A percentile compares a stretch with the other conserved stretches of the same genome.
These are phyloP conservation scores for Grosmannia huntii DNA, from an alignment of 2,329 filamentous ascomycete species.

Conservation along the genomic window DNA sequence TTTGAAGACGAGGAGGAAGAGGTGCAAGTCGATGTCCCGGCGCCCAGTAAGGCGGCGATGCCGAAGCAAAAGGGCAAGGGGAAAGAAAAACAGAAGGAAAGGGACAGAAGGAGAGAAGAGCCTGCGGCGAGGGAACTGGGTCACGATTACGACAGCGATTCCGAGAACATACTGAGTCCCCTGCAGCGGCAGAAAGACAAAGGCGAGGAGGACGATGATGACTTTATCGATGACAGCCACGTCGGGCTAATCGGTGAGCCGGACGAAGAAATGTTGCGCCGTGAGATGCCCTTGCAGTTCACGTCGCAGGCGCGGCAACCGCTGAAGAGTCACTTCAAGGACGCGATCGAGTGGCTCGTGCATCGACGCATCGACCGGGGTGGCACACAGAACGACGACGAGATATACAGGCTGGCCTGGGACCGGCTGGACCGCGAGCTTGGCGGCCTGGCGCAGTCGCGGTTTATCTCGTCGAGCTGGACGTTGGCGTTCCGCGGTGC, in stretches of 20 bases:
- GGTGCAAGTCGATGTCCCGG: neutral
- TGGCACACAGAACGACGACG: conserved; percentile 35
- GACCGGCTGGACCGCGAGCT: conserved; percentile 60
- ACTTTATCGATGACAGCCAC: conserved; percentile 46
- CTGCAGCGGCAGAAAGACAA: neutral
- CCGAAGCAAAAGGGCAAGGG: neutral
- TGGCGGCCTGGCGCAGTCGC: conserved; percentile 52
- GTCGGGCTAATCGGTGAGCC: conserved; percentile 8
- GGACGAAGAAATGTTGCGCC: conserved; percentile 17
- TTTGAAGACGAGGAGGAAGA: conserved; percentile 22
- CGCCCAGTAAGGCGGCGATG: neutral
- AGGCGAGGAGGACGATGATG: conserved; percentile 25
- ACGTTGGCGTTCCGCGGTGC: conserved; percentile 50
- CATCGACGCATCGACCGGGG: conserved; percentile 61
- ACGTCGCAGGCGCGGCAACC: conserved; percentile 53
- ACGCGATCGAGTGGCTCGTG: conserved; percentile 69
- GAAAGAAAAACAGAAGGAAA: neutral
- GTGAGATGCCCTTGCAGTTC: conserved; percentile 54
- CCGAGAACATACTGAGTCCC: neutral
- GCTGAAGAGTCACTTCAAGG: conserved; percentile 58
- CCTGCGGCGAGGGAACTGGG: neutral
- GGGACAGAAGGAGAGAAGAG: conserved; percentile 1
- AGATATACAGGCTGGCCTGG: conserved; percentile 57
- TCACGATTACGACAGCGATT: conserved; percentile 4
- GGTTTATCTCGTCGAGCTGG: conserved; percentile 63